These are phyloP conservation scores for Kodamaea alishanica DNA, from an alignment of 1,139 yeast genomes.

Conservation along the genomic window DNA sequence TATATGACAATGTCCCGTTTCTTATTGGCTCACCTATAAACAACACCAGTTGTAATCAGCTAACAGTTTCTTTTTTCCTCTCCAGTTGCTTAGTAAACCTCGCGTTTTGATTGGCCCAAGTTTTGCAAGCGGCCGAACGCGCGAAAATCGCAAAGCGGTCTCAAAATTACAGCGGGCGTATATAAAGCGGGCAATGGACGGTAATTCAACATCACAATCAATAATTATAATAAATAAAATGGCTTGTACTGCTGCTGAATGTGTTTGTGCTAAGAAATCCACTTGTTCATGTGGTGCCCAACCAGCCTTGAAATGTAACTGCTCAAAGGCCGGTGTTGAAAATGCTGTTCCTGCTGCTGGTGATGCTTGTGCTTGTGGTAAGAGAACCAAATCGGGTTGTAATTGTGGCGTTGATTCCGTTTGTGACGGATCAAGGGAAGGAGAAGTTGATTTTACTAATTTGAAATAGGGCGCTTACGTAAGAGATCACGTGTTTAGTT, in stretches of 20 bases:
- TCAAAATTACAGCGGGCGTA: neutral
- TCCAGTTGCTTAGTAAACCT: slow-evolving; percentile 7
- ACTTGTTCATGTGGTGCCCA: slow-evolving; percentile 50
- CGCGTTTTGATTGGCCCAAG: slow-evolving; percentile 5
- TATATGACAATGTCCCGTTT: no score
- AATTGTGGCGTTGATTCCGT: slow-evolving; percentile 40
- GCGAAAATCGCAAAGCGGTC: neutral
- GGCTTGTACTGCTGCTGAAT: slow-evolving; percentile 44
- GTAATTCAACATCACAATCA: neutral
- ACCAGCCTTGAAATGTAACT: slow-evolving; percentile 45
- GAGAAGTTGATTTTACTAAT: slow-evolving; percentile 45
- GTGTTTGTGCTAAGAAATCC: slow-evolving; percentile 48
- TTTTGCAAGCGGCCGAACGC: slow-evolving; percentile 6
- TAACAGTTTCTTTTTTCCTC: no score
- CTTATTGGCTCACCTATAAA: no score
- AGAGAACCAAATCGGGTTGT: slow-evolving; percentile 38
- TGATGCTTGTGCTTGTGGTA: slow-evolving; percentile 47
- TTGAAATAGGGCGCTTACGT: slow-evolving; percentile 15
- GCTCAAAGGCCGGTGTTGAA: slow-evolving; percentile 41
- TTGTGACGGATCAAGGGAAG: slow-evolving; percentile 45
- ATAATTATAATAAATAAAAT: slow-evolving; percentile 17
- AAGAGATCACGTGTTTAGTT: slow-evolving; percentile 1
- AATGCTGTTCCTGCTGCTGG: slow-evolving; percentile 35
- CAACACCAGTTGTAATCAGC: no score
- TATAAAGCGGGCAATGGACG: slow-evolving; percentile 1